These are phyloP conservation scores for Peniophora sp. DNA, from an alignment of 1,284 basidiomycete genomes.

Conservation along the genomic window DNA sequence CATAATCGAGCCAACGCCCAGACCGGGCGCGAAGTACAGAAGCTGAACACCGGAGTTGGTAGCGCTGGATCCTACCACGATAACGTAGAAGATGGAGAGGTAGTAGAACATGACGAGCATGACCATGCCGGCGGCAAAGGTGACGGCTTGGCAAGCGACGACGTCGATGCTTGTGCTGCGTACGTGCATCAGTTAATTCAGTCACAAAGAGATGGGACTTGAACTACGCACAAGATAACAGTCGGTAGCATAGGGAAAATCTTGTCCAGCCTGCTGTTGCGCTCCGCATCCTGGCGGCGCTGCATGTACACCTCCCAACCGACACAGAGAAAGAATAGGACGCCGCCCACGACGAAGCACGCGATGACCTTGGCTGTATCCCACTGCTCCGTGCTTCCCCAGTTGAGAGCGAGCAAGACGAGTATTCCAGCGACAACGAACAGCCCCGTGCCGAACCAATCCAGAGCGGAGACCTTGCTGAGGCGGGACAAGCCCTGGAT, in stretches of 20 bases:
- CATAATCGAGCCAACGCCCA: slow-evolving; percentile 25
- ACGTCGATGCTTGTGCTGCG: slow-evolving; percentile 24
- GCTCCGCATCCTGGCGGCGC: slow-evolving; percentile 4
- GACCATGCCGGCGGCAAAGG: slow-evolving; percentile 36
- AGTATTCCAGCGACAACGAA: slow-evolving; percentile 33
- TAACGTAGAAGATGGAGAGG: slow-evolving; percentile 39
- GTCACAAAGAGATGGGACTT: slow-evolving; percentile 24
- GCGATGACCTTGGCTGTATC: slow-evolving; percentile 25
- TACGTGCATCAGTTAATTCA: slow-evolving; percentile 35
- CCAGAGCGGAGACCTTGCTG: slow-evolving; percentile 29
- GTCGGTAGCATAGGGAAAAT: slow-evolving; percentile 1
- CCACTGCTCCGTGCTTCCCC: slow-evolving; percentile 32
- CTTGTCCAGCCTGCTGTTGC: neutral
- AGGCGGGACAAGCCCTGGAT: slow-evolving; percentile 13
- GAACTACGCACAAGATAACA: slow-evolving; percentile 2
- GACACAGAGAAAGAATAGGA: slow-evolving; percentile 28
- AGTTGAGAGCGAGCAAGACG: slow-evolving; percentile 26
- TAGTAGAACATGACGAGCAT: slow-evolving; percentile 49
- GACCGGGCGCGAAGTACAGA: slow-evolving; percentile 39
- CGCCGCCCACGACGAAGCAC: slow-evolving; percentile 27
- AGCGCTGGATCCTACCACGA: slow-evolving; percentile 30
- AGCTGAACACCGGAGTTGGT: slow-evolving; percentile 35
- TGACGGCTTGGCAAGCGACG: slow-evolving; percentile 27
- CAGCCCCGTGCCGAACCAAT: slow-evolving; percentile 37
- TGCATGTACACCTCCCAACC: slow-evolving; percentile 35